These are phyloP conservation scores for Cicer pinnatifidum DNA, from an alignment of 306 rosid genomes.

Conservation along the genomic window DNA sequence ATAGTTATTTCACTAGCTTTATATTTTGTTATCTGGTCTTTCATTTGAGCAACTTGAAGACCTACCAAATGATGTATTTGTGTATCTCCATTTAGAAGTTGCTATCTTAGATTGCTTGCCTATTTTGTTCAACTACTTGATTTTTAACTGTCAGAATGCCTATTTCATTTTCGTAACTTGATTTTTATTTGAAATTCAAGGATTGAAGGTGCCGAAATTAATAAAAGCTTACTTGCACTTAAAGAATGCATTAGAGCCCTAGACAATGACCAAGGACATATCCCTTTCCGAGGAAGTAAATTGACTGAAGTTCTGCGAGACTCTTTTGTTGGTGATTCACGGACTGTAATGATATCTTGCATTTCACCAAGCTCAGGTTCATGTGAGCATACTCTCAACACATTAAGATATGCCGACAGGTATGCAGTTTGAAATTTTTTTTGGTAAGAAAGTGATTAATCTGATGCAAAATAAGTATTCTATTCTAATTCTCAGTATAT, in stretches of 20 bases:
- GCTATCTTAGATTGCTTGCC: constrained; percentile 14
- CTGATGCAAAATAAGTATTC: background rate
- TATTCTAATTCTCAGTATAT: constrained; percentile 33
- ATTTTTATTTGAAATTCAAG: constrained; percentile 49
- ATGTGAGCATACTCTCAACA: constrained; percentile 86
- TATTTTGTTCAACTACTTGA: constrained; percentile 16
- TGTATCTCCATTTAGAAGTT: background rate
- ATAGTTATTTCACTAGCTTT: background rate
- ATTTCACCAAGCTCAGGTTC: constrained; percentile 89
- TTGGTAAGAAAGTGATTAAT: constrained; percentile 32
- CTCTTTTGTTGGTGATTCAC: constrained; percentile 84
- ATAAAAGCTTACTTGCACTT: constrained; percentile 82
- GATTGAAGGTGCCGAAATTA: constrained; percentile 92
- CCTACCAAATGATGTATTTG: background rate
- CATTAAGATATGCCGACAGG: constrained; percentile 91
- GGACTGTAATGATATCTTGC: constrained; percentile 91
- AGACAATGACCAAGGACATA: constrained; percentile 87
- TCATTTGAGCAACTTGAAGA: constrained; percentile 30
- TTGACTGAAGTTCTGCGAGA: constrained; percentile 88
- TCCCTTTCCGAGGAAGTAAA: constrained; percentile 93
- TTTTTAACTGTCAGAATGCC: constrained; percentile 11
- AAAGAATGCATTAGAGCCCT: constrained; percentile 89
- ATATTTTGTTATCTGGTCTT: constrained; percentile 36
- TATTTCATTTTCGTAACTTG: constrained; percentile 23
- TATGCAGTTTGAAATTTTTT: constrained; percentile 39